Evolutionary conservation across 2,329 filamentous ascomycete species (phyloP).

Genomic region (Cladosporium sp.): DNA sequence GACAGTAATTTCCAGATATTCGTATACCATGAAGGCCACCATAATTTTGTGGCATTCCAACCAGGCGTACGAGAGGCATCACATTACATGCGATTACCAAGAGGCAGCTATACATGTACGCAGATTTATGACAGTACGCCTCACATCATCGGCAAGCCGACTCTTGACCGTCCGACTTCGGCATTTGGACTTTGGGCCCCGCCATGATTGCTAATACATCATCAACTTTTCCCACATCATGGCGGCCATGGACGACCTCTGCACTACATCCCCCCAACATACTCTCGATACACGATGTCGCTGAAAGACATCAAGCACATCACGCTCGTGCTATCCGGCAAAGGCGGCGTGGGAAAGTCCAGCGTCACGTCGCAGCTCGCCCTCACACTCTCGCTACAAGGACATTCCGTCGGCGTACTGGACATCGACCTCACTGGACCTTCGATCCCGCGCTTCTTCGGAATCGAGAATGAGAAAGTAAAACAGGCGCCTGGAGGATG

Average conservation of each 20-base stretch:
- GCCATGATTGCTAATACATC: slow-evolving; percentile 10
- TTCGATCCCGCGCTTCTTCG: slow-evolving; percentile 92
- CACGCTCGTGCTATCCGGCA: slow-evolving; percentile 85
- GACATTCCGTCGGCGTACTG: slow-evolving; percentile 88
- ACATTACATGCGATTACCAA: too few species aligned
- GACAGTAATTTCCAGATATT: not conserved
- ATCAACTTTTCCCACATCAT: slow-evolving; percentile 7
- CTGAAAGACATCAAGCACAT: slow-evolving; percentile 73
- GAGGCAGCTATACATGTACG: not conserved
- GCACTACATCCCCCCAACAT: not conserved
- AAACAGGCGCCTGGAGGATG: slow-evolving; percentile 89
- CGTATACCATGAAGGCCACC: not conserved
- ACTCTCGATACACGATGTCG: slow-evolving; percentile 54
- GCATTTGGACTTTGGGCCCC: not conserved
- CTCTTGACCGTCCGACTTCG: slow-evolving; percentile 5
- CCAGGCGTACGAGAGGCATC: not conserved
- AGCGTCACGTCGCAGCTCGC: slow-evolving; percentile 96
- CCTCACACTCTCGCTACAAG: slow-evolving; percentile 79
- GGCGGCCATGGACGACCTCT: not conserved
- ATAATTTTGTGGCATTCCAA: not conserved
- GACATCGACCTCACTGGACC: slow-evolving; percentile 96
- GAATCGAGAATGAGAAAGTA: slow-evolving; percentile 84
- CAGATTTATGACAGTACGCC: not conserved
- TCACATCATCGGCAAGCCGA: slow-evolving; percentile 7
- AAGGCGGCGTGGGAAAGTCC: slow-evolving; percentile 97